Base-by-base conservation (phyloP, 176 grass and related monocot species). In the Neostapfia colusana region DNA sequence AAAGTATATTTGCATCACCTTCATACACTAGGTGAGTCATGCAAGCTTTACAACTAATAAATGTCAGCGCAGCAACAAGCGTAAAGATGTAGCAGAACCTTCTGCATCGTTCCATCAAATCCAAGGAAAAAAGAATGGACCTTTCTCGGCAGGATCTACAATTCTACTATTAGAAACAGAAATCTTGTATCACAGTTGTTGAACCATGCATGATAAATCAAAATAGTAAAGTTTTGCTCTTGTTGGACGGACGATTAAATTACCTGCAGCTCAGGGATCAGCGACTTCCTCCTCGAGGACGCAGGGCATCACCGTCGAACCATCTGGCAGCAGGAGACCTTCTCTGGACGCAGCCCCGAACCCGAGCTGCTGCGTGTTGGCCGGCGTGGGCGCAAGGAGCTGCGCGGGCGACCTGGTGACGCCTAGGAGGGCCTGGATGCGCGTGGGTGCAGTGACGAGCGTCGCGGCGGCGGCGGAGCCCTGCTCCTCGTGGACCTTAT, bases 361-460 rank as follows among this genome's bases (percentile, higher is more conserved):
- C 16, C 60, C 18, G 62, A 96, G 18, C 21, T 79, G 77, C 73
- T 89, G 95, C 43, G 95, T 98, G 84, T 92, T 93, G 56, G 70
- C 70, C 5, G 95, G 91, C 15, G 89, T 92, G 31, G 88, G 88
- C 23, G 95, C 89, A 20, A 93, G 91, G 21, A 98, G 87, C 70
- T 92, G 86, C 0, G 85, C 73, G 14, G 91, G 86, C 7, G 89
- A 92, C 45, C 69, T 74, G 70, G 65, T 12, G 53, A 92, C 43
- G 58, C 87, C 81, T 26, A 85, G 77, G 15, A 88, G 73, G 17
- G 77, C 76, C 65, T 84, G 78, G 89, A 89, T 80, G 65, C n/a
- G n/a, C n/a, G n/a, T n/a, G n/a, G n/a, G n/a, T n/a, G n/a, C n/a
- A n/a, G n/a, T 63, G 55, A 38, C 45, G 41, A 24, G 31, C 18